A percentile compares a stretch with the other conserved stretches of the same genome.
phyloP scores from a whole-genome alignment of 2,329 filamentous ascomycete species.

The Penicillium sp. region DNA sequence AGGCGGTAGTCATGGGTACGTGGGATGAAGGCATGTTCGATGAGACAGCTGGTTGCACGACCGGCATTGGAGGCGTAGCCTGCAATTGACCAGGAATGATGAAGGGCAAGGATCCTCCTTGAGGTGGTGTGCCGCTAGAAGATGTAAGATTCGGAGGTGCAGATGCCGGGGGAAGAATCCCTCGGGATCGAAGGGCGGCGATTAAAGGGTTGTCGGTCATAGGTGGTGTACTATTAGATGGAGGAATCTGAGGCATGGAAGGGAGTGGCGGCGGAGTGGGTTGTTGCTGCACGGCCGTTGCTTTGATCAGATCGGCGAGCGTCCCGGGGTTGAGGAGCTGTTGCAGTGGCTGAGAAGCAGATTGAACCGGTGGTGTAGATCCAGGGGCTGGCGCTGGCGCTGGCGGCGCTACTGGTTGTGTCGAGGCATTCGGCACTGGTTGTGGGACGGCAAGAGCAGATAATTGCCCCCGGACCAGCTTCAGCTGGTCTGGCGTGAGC shows the following conservation, averaged over 20 bases:
- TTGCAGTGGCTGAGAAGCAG: slow-evolving; percentile 32
- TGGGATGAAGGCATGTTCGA: slow-evolving; percentile 26
- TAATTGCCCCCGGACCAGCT: slow-evolving; percentile 79
- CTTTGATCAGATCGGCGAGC: slow-evolving; percentile 43
- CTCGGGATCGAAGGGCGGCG: slow-evolving; percentile 62
- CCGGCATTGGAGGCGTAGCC: slow-evolving; percentile 33
- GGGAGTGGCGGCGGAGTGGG: slow-evolving; percentile 46
- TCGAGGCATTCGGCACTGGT: slow-evolving; percentile 9
- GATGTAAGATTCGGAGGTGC: slow-evolving; percentile 36
- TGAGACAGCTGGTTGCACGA: slow-evolving; percentile 28
- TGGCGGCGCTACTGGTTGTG: slow-evolving; percentile 19
- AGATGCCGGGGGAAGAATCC: slow-evolving; percentile 53
- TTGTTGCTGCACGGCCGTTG: slow-evolving; percentile 38
- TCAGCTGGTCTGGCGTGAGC: slow-evolving; percentile 73
- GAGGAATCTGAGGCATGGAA: slow-evolving; percentile 56
- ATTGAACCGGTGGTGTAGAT: slow-evolving; percentile 41
- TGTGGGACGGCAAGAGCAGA: slow-evolving; percentile 58
- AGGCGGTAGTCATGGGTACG: slow-evolving; percentile 56
- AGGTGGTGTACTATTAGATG: slow-evolving; percentile 50
- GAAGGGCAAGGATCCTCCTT: slow-evolving; percentile 39
- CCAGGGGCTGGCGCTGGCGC: slow-evolving; percentile 32
- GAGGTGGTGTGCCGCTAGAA: slow-evolving; percentile 33
- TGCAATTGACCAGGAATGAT: slow-evolving; percentile 36
- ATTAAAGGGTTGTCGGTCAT: slow-evolving; percentile 56
- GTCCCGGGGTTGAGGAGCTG: slow-evolving; percentile 41